These are phyloP conservation scores for Psilocybe subaeruginosa DNA, from an alignment of 768 basidiomycete species.

Conservation along the genomic window DNA sequence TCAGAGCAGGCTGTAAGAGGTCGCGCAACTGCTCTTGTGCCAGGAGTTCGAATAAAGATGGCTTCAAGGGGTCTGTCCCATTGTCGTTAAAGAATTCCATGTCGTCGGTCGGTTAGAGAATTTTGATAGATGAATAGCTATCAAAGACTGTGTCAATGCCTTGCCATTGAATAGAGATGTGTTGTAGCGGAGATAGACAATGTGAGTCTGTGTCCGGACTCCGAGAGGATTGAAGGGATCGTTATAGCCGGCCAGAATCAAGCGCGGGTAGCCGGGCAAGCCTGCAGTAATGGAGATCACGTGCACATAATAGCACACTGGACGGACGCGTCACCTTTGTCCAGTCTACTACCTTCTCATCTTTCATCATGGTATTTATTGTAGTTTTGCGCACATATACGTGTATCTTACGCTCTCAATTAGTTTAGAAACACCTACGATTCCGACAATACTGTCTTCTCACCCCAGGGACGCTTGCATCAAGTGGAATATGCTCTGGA, in stretches of 20 bases:
- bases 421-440: conserved; percentile 98
- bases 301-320: conserved; percentile 17
- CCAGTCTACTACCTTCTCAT: conserved; percentile 10
- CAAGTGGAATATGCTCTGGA: conserved; percentile 99
- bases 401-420: conserved; percentile 22
- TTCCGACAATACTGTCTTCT: conserved; percentile 97
- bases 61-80: conserved; percentile 73
- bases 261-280: neutral
- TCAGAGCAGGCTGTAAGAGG: conserved; percentile 90
- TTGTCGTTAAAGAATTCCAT: conserved; percentile 88
- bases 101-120: neutral
- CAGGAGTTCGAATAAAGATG: conserved; percentile 88
- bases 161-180: neutral
- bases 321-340: conserved; percentile 33
- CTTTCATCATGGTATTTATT: conserved; percentile 37
- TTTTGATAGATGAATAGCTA: neutral
- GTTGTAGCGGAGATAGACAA: neutral
- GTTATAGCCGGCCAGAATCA: neutral
- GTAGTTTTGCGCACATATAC: conserved; percentile 13
- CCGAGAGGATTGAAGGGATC: neutral
- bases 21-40: conserved; percentile 94
- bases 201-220: neutral
- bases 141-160: neutral
- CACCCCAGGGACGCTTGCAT: conserved; percentile 94
- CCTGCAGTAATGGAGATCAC: conserved; percentile 13